Evolutionary conservation across 768 basidiomycete genomes (phyloP), one percentile per base, ranked within the genome.

Genomic region (Pleurotus salmoneostramineus): DNA sequence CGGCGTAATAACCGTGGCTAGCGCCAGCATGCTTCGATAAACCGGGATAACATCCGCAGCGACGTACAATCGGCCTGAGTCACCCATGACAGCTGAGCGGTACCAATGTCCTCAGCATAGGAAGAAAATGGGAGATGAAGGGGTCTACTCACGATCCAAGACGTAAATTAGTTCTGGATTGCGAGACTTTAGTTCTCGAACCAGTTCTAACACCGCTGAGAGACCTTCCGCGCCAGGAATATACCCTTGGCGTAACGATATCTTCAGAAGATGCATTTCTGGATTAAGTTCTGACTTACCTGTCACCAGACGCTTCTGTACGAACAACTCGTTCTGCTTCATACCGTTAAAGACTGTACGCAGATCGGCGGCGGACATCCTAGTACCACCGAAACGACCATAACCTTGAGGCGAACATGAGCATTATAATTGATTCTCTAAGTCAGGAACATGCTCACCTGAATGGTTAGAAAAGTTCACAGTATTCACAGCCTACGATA

Each of bases 401-500:
- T 98, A 98, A 5, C 93, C 95, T 96, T 27, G 21, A 62, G 62
- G 21, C 51, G 21, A 49, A n/a, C 40, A 51, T 35, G 17, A 47
- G 6, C 55, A 56, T n/a, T 15, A 17, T 31, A 43, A 54, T 31
- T 36, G 10, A 14, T n/a, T 35, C 11, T 40, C 15, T 31, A 4
- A 31, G 51, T 33, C 62, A 3, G 17, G 42, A 31, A 7, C 17
- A 12, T 4, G 64, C 78, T 56, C 56, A 91, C 93, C 95, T 5
- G 93, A 81, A 69, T 99, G 96, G 64, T 98, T 99, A 6, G 92
- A 92, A 69, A 91, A 98, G 65, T 97, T 91, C 37, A 98, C 95
- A 1, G 93, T 93, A 67, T 95, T 95, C 17, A 96, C 82, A 56
- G 89, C 82, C 89, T 91, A n/a, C 42, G 34, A 56, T 61, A 52